Evolutionary conservation across 108 stramenopile genomes (phyloP), one percentile per base, ranked within the genome.

Genomic region (Craspedostauros australis): DNA sequence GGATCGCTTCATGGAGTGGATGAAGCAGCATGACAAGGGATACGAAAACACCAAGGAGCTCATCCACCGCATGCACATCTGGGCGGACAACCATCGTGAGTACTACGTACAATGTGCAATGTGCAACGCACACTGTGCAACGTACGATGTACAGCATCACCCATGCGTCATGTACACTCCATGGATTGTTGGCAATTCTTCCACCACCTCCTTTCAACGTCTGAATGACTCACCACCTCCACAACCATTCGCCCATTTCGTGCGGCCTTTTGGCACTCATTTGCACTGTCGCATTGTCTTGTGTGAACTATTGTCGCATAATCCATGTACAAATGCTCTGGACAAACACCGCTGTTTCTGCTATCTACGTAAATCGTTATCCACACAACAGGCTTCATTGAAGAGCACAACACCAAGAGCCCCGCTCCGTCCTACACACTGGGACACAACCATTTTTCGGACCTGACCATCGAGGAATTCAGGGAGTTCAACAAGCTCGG

Each of bases 371-470:
- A 11, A 16, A 12, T 38, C 26, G 33, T 30, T 25, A 29, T 51
- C 8, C 20, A 22, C 41, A 26, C 15, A 2, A 11, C 46, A 87
- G 88, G 39, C n/a, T 62, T 84, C n/a, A 89, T 89, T 53, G 84
- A 85, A 72, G 19, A 50, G 33, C 88, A 89, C 91, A 96, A 96
- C 71, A 30, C 51, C 49, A 70, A 73, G 40, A 24, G 18, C 18
- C 64, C 68, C 3, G 19, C 48, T 39, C 45, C 81, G 42, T 68
- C 77, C 46, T 96, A 63, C 55, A 56, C 43, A 2, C 43, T 87
- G 23, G 84, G 87, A 16, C 90, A 93, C 69, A 96, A 96, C 63
- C 57, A 79, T 32, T 94, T 78, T 62, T 85, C 90, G 3, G 86
- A 94, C 64, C 34, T 96, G 55, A 84, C 80, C 24, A 48, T 68